Conservation (phyloP, 179 eudicot species). For the Beta lomatogona region DNA sequence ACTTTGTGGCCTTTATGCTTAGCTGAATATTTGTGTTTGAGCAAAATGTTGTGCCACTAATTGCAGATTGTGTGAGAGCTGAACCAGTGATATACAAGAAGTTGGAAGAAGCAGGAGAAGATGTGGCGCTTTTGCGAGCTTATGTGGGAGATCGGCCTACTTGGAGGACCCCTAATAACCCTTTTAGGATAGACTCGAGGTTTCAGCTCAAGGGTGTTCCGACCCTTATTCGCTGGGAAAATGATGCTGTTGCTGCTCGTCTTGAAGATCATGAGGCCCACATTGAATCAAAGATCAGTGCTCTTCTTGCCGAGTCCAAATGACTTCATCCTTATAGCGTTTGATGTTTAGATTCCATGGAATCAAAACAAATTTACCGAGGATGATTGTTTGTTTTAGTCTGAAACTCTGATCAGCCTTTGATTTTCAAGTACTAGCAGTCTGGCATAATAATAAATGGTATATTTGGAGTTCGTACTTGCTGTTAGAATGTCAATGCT, state of each 20-base stretch:
- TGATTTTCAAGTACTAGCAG: neutral
- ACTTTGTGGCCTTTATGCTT: neutral
- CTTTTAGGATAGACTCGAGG: constrained; percentile 65
- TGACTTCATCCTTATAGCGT: neutral
- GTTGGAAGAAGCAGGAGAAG: constrained; percentile 53
- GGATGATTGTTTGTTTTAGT: neutral
- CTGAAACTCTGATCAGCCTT: neutral
- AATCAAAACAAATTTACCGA: neutral
- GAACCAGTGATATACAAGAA: constrained; percentile 88
- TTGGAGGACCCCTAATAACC: constrained; percentile 84
- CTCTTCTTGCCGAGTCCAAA: constrained; percentile 42
- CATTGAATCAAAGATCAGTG: constrained; percentile 51
- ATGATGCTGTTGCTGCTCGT: constrained; percentile 57
- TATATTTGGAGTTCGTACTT: neutral
- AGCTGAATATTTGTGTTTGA: neutral
- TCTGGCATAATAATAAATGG: neutral
- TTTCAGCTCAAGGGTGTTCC: constrained; percentile 90
- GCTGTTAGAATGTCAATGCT: neutral
- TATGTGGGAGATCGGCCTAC: constrained; percentile 91
- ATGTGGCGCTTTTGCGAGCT: constrained; percentile 67
- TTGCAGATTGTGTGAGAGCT: constrained; percentile 89
- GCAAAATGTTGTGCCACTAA: neutral
- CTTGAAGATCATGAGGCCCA: constrained; percentile 97
- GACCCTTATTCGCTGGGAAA: constrained; percentile 73
- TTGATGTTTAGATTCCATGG: neutral